Evolutionary conservation across 345 rosid species (phyloP), one percentile per base, ranked within the genome.

Genomic region (Eucalyptus brandiana): DNA sequence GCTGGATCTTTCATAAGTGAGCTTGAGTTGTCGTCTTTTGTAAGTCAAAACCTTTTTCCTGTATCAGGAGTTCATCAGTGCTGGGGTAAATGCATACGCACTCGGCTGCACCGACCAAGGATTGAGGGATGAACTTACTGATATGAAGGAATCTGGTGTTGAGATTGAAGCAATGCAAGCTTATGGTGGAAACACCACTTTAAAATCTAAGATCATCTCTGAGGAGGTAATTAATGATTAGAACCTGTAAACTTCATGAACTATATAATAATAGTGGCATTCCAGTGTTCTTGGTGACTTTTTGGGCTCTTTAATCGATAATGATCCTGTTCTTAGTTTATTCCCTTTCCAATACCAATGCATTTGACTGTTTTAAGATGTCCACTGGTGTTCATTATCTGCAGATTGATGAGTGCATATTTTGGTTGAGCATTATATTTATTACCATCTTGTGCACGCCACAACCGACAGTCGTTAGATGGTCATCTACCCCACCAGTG

Each of bases 381-480:
- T 32, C 12, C 24, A 24, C n/a, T 62, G 50, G 9, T 69, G 34
- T 44, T 37, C 86, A 87, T 91, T 32, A 62, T 48, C 13, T 81
- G 88, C 94, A 97, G 99, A 92, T 96, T 60, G 94, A 97, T 87
- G 98, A 97, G 89, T 97, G 99, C 87, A 96, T 96, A 92, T 89
- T 96, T 91, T 97, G 99, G 99, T 87, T 95, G 92, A 94, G 99
- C 94, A 96, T 96, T 87, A 92, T 95, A 81, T 97, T 96, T 93
- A 97, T 97, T 88, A 97, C 97, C 50, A 97, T 97, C 89, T 92
- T 97, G 94, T 97, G 99, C 89, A 97, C 99, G 1, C 99, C 99
- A 32, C 99, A 97, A 89, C 99, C 97, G 48, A 96, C 99, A 8
- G 89, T 97, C 4, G 94, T 96, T 49, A 94, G 99, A 90, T 96